Percentiles rank a stretch among this genome's conserved stretches.
Conservation (phyloP, 371 early-diverging fungal genomes). For the Syncephalis fuscata region DNA sequence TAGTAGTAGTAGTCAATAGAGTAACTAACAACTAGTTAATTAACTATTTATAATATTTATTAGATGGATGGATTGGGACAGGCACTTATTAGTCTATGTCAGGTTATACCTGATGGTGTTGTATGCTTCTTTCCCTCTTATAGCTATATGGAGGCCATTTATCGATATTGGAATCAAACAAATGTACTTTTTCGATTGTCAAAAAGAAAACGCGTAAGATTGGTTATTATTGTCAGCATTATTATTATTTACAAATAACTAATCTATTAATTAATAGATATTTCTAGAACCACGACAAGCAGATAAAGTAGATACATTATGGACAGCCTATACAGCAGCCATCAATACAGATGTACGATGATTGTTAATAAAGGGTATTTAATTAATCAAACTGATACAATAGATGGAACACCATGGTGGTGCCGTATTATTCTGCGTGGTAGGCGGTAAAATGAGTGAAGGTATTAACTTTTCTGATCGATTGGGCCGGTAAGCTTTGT, state of each 20-base stretch:
- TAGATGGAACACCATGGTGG: constrained; percentile 21
- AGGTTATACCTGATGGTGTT: constrained; percentile 82
- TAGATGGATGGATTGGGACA: constrained; percentile 59
- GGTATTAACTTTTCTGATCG: constrained; percentile 93
- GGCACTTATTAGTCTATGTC: constrained; percentile 50
- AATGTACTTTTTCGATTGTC: constrained; percentile 25
- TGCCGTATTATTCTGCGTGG: constrained; percentile 82
- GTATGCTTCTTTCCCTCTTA: constrained; percentile 93
- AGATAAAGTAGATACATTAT: constrained; percentile 41
- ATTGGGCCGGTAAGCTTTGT: constrained; percentile 48
- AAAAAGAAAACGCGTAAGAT: constrained; percentile 34
- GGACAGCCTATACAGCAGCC: constrained; percentile 19
- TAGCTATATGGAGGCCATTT: constrained; percentile 54
- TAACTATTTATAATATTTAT: too few species aligned
- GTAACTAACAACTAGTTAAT: neutral
- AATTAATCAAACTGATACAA: neutral
- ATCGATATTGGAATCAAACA: constrained; percentile 29
- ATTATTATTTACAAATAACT: constrained; percentile 4
- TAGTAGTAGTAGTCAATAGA: too few species aligned
- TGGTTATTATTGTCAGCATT: constrained; percentile 3
- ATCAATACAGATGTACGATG: constrained; percentile 3
- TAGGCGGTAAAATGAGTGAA: constrained; percentile 95
- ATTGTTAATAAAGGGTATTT: neutral
- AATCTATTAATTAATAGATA: constrained; percentile 14
- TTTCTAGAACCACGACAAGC: constrained; percentile 54